A percentile compares a stretch with the other conserved stretches of the same genome.
phyloP scores from a whole-genome alignment of 2,329 filamentous ascomycete genomes.

The Talaromyces sp. region DNA sequence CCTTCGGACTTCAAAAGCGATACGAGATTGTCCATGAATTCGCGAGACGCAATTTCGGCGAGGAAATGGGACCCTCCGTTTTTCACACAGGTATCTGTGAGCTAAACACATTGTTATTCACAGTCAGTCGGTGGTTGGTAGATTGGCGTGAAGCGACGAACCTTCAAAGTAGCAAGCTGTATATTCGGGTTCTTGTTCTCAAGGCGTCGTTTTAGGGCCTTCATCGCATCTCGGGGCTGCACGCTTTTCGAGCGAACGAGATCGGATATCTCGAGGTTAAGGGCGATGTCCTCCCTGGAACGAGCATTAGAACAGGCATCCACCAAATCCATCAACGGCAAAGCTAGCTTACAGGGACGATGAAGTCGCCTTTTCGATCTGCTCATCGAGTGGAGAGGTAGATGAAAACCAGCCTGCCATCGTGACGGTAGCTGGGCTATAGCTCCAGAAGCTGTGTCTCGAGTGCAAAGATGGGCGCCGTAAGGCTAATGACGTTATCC shows the following conservation, averaged over 20 bases:
- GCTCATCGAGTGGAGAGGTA: constrained; percentile 89
- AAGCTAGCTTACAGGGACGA: constrained; percentile 71
- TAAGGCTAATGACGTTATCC: constrained; percentile 11
- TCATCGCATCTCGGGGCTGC: constrained; percentile 96
- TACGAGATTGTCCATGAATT: constrained; percentile 96
- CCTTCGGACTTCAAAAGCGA: constrained; percentile 82
- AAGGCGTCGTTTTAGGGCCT: constrained; percentile 86
- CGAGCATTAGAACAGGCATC: constrained; percentile 5
- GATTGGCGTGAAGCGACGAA: constrained; percentile 37
- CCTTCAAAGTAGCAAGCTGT: constrained; percentile 89
- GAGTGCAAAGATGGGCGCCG: not conserved
- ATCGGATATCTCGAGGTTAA: constrained; percentile 98
- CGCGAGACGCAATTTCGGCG: constrained; percentile 86
- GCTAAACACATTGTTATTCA: constrained; percentile 41
- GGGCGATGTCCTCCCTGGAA: constrained; percentile 82
- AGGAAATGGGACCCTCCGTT: constrained; percentile 96
- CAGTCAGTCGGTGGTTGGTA: constrained; percentile 6
- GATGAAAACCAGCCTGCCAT: constrained; percentile 98
- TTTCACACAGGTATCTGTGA: constrained; percentile 97
- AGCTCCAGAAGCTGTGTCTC: not conserved
- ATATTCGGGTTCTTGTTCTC: constrained; percentile 97
- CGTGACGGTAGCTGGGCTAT: constrained; percentile 40
- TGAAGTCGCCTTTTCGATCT: constrained; percentile 90
- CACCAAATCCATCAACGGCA: constrained; percentile 1
- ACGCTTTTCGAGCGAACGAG: constrained; percentile 96